Evolutionary conservation across 2,329 filamentous ascomycete genomes (phyloP), one percentile per base, ranked within the genome.

Genomic region (Penicillium sp.): DNA sequence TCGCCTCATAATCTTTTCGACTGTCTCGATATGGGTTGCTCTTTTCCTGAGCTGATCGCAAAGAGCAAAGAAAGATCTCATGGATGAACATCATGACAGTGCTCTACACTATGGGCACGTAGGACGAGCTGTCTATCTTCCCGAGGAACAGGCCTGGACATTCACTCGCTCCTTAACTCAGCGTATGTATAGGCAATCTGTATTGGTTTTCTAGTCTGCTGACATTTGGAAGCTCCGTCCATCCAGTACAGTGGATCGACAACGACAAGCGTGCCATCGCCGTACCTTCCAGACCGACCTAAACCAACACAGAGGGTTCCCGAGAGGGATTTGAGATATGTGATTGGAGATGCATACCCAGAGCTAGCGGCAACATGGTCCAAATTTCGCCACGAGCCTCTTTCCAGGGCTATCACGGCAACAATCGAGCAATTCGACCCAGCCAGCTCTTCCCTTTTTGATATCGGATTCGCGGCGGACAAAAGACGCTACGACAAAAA

Each of bases 61-160:
- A 71, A 61, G 59, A 64, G 61, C 57, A 68, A 64, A 70, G 55
- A 66, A 67, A 75, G 75, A 71, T 80, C 82, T 65, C 75, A 86
- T 86, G 83, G 81, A 79, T 85, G 80, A 85, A 61, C 68, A 70
- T 59, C 66, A 70, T 42, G 66, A 71, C 45, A 70, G 71, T 70
- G 75, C 79, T 75, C 79, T 85, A 49, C 80, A 80, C 57, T 85
- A 83, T 71, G 83, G 83, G 73, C 81, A 84, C 64, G 72, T 83
- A 52, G 83, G 83, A 61, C 73, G 72, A 59, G 73, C 79, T 43
- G 63, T 68, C n/a, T 86, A 85, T 66, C 68, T 78, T 51, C 55
- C 74, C 1, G 76, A 82, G 5, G 72, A 72, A 6, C 71, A 74
- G 42, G 58, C 69, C 51, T 86, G 83, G 83, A 61, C 62, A n/a